Conservation (phyloP, 75 land plant species). For the Pinus albicaulis region DNA sequence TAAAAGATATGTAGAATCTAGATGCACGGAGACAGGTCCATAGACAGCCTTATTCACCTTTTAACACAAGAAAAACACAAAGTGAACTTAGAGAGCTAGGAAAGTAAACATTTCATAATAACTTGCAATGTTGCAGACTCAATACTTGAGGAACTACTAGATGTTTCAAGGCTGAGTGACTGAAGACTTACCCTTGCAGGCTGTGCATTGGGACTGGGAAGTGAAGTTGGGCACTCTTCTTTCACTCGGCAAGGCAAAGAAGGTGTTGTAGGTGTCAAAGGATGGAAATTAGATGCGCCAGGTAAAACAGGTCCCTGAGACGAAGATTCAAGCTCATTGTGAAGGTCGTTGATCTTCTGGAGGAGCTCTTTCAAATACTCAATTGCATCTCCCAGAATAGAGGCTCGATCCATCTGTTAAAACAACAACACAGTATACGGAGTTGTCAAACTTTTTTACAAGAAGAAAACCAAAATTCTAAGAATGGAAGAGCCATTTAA, state of each 20-base stretch:
- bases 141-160: not conserved
- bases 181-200: constrained; percentile 73
- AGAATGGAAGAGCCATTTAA: not conserved
- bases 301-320: constrained; percentile 52
- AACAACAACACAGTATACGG: not conserved
- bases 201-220: constrained; percentile 79
- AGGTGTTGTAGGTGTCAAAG: constrained; percentile 63
- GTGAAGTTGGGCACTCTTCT: constrained; percentile 80
- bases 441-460: no score
- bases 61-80: not conserved
- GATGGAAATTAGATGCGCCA: constrained; percentile 45
- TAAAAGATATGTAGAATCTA: no score
- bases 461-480: constrained; percentile 1
- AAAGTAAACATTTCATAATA: not conserved
- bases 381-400: constrained; percentile 96
- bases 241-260: constrained; percentile 69
- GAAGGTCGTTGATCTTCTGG: constrained; percentile 93
- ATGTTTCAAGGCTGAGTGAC: not conserved
- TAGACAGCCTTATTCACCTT: not conserved
- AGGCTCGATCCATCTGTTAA: constrained; percentile 95
- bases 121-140: not conserved
- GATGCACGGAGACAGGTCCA: not conserved
- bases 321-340: constrained; percentile 84
- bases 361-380: constrained; percentile 97
- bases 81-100: not conserved